These are phyloP conservation scores for Penicillium sumatraense DNA, from an alignment of 2,329 filamentous ascomycete species.

Conservation along the genomic window DNA sequence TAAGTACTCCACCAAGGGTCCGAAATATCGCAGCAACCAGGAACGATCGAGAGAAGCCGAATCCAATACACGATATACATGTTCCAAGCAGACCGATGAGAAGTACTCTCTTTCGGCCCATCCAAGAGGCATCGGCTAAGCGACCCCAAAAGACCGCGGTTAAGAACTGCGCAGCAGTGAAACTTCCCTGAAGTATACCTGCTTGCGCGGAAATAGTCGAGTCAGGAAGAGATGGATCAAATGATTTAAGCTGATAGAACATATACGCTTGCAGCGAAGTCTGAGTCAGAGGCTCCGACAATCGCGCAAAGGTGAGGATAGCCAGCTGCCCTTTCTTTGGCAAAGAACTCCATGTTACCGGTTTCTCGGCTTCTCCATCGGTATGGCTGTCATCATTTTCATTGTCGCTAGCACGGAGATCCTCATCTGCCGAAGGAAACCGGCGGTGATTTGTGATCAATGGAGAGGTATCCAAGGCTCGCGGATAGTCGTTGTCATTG, in stretches of 20 bases:
- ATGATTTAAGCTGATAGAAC: constrained; percentile 86
- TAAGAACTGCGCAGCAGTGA: constrained; percentile 79
- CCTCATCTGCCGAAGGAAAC: constrained; percentile 22
- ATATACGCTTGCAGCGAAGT: constrained; percentile 79
- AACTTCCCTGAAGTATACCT: constrained; percentile 76
- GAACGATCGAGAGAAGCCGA: constrained; percentile 71
- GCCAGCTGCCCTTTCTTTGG: constrained; percentile 78
- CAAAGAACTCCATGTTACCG: constrained; percentile 71
- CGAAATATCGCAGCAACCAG: constrained; percentile 67
- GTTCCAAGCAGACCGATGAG: constrained; percentile 77
- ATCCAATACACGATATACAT: constrained; percentile 66
- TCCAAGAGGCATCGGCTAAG: constrained; percentile 65
- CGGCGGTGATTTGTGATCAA: constrained; percentile 14
- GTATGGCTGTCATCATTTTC: not conserved
- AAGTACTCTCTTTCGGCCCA: constrained; percentile 77
- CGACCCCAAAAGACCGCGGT: constrained; percentile 84
- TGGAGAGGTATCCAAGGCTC: constrained; percentile 15
- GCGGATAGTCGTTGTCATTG: constrained; percentile 11
- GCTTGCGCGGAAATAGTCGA: constrained; percentile 75
- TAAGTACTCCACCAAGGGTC: constrained; percentile 67
- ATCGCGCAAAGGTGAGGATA: constrained; percentile 75
- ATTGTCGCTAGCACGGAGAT: constrained; percentile 17
- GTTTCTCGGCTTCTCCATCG: constrained; percentile 39
- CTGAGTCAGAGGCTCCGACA: constrained; percentile 82
- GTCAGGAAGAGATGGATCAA: constrained; percentile 63